phyloP scores from a whole-genome alignment of 257 asterid genomes.

The Solanum sejunctum region DNA sequence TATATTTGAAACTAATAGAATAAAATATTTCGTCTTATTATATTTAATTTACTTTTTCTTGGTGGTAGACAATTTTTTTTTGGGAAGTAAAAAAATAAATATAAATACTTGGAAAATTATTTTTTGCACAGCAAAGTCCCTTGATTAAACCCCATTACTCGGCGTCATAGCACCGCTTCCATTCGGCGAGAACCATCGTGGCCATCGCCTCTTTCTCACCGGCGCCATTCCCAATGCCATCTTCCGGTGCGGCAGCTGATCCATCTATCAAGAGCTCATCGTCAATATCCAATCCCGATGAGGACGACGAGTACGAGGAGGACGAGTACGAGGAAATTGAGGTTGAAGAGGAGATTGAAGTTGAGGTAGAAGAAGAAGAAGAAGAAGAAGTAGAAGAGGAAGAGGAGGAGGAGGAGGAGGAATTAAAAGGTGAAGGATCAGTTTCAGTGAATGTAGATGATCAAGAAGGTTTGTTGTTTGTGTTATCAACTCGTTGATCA shows the following conservation, averaged over 20 bases:
- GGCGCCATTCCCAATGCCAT: neutral
- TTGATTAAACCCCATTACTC: neutral
- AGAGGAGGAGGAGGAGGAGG: neutral
- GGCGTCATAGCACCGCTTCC: neutral
- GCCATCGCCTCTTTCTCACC: neutral
- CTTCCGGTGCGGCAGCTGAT: constrained; percentile 5
- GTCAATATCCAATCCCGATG: neutral
- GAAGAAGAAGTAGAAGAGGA: neutral
- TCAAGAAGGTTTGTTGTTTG: neutral
- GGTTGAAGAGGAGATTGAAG: neutral
- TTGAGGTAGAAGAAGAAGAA: neutral
- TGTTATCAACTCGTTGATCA: neutral
- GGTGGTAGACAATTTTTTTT: too few species aligned
- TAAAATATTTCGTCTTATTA: too few species aligned
- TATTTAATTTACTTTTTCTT: too few species aligned
- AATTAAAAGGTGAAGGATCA: neutral
- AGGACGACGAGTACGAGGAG: constrained; percentile 8
- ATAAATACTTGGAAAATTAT: neutral
- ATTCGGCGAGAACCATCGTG: neutral
- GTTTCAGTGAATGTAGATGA: neutral
- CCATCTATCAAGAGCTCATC: neutral
- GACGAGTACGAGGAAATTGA: neutral
- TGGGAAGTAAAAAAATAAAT: neutral
- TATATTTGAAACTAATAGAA: too few species aligned
- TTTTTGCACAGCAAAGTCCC: too few species aligned